phyloP scores from a whole-genome alignment of 2,329 filamentous ascomycete species.

The Cryphonectria japonica region DNA sequence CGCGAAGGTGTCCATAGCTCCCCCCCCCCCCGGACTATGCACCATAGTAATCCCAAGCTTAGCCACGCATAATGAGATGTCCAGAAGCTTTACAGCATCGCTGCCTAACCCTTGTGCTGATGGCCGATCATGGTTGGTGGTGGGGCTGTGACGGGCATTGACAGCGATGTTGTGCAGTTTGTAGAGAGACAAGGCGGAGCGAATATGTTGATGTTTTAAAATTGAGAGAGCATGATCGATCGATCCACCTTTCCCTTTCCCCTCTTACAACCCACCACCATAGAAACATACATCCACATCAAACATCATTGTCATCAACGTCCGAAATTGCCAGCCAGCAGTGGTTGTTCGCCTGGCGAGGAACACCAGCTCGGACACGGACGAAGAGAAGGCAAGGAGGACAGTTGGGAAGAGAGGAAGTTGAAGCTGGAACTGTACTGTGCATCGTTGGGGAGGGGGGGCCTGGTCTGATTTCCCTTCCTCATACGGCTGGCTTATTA shows the following conservation, averaged over 20 bases:
- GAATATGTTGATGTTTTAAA: conserved; percentile 12
- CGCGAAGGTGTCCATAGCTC: conserved; percentile 11
- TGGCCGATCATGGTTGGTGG: neutral
- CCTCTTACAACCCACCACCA: neutral
- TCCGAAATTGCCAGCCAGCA: neutral
- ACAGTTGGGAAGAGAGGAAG: neutral
- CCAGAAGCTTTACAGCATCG: neutral
- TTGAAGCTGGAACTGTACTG: neutral
- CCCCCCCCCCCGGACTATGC: neutral
- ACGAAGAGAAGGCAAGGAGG: neutral
- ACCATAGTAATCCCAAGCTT: neutral
- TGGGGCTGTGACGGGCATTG: neutral
- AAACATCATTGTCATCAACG: conserved; percentile 4
- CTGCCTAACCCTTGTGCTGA: neutral
- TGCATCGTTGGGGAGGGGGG: neutral
- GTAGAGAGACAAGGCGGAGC: neutral
- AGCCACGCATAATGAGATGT: neutral
- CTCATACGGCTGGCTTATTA: conserved; percentile 16
- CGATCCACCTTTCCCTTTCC: neutral
- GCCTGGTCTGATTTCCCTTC: conserved; percentile 2
- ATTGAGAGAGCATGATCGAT: conserved; percentile 15
- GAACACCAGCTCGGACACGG: neutral
- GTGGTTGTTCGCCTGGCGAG: neutral
- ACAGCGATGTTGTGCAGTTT: neutral
- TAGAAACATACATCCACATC: neutral